A percentile compares a stretch with the other conserved stretches of the same genome.
phyloP scores from a whole-genome alignment of 2,329 filamentous ascomycete species.

The Phaeosphaeriaceae sp. region DNA sequence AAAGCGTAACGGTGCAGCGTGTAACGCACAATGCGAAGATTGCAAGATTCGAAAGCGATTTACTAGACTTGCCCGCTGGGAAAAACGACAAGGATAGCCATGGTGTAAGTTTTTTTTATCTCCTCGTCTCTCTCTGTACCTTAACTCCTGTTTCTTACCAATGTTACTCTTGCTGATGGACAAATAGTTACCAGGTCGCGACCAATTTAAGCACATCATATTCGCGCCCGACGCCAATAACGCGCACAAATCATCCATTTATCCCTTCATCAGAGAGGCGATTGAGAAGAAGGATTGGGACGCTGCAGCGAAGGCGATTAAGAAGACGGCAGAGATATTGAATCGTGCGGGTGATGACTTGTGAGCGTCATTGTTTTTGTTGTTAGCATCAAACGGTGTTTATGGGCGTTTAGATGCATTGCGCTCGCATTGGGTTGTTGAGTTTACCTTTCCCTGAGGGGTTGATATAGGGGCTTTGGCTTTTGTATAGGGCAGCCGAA shows the following conservation, averaged over 20 bases:
- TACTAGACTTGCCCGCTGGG: slow-evolving; percentile 76
- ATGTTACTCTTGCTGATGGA: slow-evolving; percentile 10
- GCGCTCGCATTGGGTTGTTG: neutral
- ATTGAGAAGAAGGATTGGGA: slow-evolving; percentile 75
- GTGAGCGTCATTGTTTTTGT: neutral
- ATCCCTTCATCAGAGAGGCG: slow-evolving; percentile 85
- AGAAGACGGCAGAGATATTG: slow-evolving; percentile 74
- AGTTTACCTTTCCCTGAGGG: too few relatives aligned
- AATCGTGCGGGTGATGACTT: slow-evolving; percentile 63
- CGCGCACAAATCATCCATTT: slow-evolving; percentile 67
- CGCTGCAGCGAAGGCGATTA: slow-evolving; percentile 69
- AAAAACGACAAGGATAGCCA: slow-evolving; percentile 38
- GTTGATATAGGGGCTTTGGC: too few relatives aligned
- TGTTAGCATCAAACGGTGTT: slow-evolving; percentile 1
- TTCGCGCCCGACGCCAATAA: slow-evolving; percentile 85
- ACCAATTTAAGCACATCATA: slow-evolving; percentile 92
- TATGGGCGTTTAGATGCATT: neutral
- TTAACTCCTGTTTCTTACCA: neutral
- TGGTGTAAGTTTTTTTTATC: slow-evolving; percentile 66
- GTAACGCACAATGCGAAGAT: slow-evolving; percentile 79
- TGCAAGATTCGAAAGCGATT: slow-evolving; percentile 78
- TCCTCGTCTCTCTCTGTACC: neutral
- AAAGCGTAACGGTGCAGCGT: slow-evolving; percentile 70
- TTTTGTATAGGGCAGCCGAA: too few relatives aligned
- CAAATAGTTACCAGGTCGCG: slow-evolving; percentile 72